Base-by-base conservation (phyloP, 1,284 basidiomycete species). In the Irpex sp. region DNA sequence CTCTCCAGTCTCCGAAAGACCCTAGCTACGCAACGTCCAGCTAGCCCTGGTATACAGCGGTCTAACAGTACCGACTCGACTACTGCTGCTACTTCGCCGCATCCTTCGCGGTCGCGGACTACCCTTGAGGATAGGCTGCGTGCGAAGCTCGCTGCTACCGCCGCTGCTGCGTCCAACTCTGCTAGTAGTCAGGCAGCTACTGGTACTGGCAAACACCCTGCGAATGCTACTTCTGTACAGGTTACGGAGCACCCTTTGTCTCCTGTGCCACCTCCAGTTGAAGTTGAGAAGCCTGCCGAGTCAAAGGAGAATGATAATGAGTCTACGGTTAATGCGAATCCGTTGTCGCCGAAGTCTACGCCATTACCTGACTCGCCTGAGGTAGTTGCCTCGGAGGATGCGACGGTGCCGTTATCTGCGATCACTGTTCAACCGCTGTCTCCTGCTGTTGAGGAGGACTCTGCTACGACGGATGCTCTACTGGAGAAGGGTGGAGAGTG, bases 61-160 rank as follows among this genome's bases (percentile, higher is more conserved):
- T 52, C 33, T 63, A 28, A 23, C 63, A n/a, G 60, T 64, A n/a
- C 57, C 62, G 36, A 66, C 65, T 16, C 63, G 63, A 18, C 64
- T 68, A 35, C 65, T 67, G 5, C 28, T 28, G 28, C 52, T n/a
- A 35, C 52, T 54, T 12, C 28, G 28, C 28, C 28, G 28, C 28
- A 33, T 33, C 28, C 28, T 7, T 33, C 52, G 52, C 5, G 33
- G 52, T 54, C 52, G 12, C 66, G 71, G 37, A 62, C 70, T 4
- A 86, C 81, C 9, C 76, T 91, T 0, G 90, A 92, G 72, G 90
- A 92, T 60, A 80, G 90, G 54, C 74, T 92, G 14, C 81, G 86
- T 28, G 79, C 79, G 37, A 83, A 84, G 35, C 14, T 51, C 4
- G 82, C 87, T 66, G 77, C 80, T 49, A 78, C 79, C 57, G 81